These are phyloP conservation scores for Dalbergia oliveri DNA, from an alignment of 306 rosid genomes.

Conservation along the genomic window DNA sequence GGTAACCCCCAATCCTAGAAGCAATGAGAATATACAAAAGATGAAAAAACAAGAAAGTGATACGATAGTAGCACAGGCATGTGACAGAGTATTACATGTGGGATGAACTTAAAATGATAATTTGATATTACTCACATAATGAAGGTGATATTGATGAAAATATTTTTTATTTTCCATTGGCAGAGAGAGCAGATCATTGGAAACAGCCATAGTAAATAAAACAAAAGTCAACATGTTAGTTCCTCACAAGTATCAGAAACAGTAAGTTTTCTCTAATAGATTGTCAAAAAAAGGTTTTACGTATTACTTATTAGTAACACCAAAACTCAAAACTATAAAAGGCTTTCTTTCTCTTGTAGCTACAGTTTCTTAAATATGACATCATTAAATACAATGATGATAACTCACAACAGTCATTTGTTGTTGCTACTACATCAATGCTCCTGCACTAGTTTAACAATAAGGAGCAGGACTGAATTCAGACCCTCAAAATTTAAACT, in stretches of 20 bases:
- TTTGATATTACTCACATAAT: neutral
- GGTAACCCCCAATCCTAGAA: conserved; percentile 15
- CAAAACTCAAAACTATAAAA: neutral
- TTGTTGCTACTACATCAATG: neutral
- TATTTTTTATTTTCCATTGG: neutral
- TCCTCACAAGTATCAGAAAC: neutral
- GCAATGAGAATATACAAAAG: neutral
- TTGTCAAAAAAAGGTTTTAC: neutral
- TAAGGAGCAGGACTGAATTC: neutral
- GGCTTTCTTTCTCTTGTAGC: neutral
- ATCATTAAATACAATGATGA: neutral
- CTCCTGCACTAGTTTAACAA: neutral
- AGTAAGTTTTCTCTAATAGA: neutral
- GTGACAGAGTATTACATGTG: neutral
- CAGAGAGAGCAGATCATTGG: neutral
- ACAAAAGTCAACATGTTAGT: neutral
- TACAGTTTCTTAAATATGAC: neutral
- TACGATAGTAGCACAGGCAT: too few species aligned
- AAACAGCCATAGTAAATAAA: neutral
- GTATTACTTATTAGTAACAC: too few species aligned
- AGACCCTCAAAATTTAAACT: neutral
- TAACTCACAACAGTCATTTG: neutral
- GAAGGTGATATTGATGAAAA: neutral
- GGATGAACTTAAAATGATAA: neutral
- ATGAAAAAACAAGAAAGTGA: neutral